Percentiles rank a stretch among this genome's conserved stretches.
Evolutionary conservation across 768 basidiomycete genomes (phyloP).

Genomic region (Hebeloma cylindrosporum): DNA sequence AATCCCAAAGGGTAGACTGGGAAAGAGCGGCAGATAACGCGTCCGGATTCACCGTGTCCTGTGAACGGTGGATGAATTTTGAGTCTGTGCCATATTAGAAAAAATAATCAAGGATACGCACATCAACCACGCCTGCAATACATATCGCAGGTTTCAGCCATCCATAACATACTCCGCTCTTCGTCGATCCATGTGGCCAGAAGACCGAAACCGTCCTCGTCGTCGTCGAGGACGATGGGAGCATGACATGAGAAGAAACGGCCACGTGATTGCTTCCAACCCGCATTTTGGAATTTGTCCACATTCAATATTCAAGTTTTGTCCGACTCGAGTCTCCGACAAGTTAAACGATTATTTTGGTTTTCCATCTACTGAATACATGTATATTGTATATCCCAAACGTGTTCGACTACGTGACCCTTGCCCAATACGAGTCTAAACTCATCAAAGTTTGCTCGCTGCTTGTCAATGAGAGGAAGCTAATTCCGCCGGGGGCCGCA

Average conservation of each 20-base stretch:
- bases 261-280: too few species aligned
- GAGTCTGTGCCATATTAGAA: background rate
- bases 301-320: too few species aligned
- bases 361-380: background rate
- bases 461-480: too few species aligned
- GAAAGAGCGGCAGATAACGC: slow-evolving; percentile 9
- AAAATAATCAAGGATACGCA: slow-evolving; percentile 2
- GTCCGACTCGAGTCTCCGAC: too few species aligned
- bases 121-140: slow-evolving; percentile 50
- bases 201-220: slow-evolving; percentile 40
- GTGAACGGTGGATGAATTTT: slow-evolving; percentile 1
- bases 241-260: slow-evolving; percentile 20
- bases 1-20: slow-evolving; percentile 24
- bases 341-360: too few species aligned
- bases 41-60: slow-evolving; percentile 1
- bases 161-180: slow-evolving; percentile 55
- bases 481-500: too few species aligned
- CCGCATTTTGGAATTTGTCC: too few species aligned
- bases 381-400: slow-evolving; percentile 79
- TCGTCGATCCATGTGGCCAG: slow-evolving; percentile 50
- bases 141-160: slow-evolving; percentile 52
- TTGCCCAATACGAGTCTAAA: slow-evolving; percentile 84
- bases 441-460: slow-evolving; percentile 87
- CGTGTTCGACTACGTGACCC: slow-evolving; percentile 91
- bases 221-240: slow-evolving; percentile 15